Conservation (phyloP, 176 grass and related monocot species). For the Echinochloa phyllopogon region DNA sequence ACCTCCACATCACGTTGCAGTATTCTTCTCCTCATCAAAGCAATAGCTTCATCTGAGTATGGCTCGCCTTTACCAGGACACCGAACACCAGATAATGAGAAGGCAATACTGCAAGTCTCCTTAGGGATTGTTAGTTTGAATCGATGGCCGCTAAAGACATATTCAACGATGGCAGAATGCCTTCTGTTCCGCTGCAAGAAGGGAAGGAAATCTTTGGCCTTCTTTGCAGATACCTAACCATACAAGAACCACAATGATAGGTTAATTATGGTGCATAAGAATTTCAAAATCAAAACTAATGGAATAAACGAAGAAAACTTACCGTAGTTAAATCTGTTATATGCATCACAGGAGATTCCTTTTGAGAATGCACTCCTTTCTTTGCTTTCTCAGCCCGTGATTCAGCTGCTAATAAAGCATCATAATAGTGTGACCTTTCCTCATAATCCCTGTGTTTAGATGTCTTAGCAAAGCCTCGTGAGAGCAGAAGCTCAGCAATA, state of each 20-base stretch:
- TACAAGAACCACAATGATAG: constrained; percentile 11
- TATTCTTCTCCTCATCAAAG: constrained; percentile 93
- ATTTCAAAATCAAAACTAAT: not conserved
- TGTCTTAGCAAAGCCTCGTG: constrained; percentile 73
- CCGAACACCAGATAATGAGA: constrained; percentile 94
- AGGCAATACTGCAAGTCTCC: constrained; percentile 97
- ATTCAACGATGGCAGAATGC: constrained; percentile 86
- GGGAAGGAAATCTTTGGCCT: constrained; percentile 93
- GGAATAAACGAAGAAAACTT: constrained; percentile 10
- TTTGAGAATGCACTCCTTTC: constrained; percentile 86
- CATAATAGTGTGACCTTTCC: constrained; percentile 92
- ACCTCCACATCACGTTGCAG: constrained; percentile 95
- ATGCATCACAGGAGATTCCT: constrained; percentile 82
- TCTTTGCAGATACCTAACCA: constrained; percentile 75
- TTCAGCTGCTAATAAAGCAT: constrained; percentile 85
- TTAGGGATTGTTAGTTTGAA: constrained; percentile 97
- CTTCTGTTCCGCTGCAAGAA: constrained; percentile 88
- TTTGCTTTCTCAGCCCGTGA: constrained; percentile 89
- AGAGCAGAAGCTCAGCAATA: constrained; percentile 85
- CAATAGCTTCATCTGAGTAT: constrained; percentile 92
- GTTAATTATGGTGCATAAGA: not conserved
- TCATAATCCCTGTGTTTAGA: constrained; percentile 94
- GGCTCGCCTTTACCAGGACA: constrained; percentile 87
- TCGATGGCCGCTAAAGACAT: constrained; percentile 95
- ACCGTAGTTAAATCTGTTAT: constrained; percentile 90